A percentile compares a stretch with the other conserved stretches of the same genome.
phyloP scores from a whole-genome alignment of 2,329 filamentous ascomycete species.

The Daldinia sp. region DNA sequence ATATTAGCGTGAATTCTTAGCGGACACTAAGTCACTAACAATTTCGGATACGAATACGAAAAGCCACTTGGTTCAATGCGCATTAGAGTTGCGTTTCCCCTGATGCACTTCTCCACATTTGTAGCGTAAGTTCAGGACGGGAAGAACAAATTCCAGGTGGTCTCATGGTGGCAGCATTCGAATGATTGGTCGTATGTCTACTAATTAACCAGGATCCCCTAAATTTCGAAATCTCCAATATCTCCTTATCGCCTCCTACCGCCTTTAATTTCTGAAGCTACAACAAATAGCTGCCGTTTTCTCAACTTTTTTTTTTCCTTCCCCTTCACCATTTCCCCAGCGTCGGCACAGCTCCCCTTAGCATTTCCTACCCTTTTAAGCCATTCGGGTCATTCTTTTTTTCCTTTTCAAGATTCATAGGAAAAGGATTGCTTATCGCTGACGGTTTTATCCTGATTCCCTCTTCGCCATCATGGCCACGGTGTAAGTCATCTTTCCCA shows the following conservation, averaged over 20 bases:
- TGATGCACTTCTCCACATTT: conserved; percentile 31
- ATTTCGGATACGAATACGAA: conserved; percentile 41
- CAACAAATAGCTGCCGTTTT: conserved; percentile 35
- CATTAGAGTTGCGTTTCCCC: conserved; percentile 22
- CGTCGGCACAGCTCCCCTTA: conserved; percentile 24
- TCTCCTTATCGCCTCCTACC: conserved; percentile 46
- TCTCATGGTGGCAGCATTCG: conserved; percentile 49
- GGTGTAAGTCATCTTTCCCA: conserved; percentile 42
- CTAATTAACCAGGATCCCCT: conserved; percentile 31
- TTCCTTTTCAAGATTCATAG: background rate
- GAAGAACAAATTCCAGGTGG: conserved; percentile 49
- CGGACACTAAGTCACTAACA: conserved; percentile 12
- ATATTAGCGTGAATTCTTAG: background rate
- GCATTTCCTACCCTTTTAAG: conserved; percentile 8
- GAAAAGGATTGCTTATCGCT: conserved; percentile 17
- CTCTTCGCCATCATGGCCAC: conserved; percentile 46
- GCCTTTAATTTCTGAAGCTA: conserved; percentile 34
- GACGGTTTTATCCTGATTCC: conserved; percentile 6
- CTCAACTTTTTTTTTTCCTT: conserved; percentile 28
- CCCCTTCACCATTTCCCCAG: conserved; percentile 6
- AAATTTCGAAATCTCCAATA: conserved; percentile 32
- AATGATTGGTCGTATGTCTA: conserved; percentile 49
- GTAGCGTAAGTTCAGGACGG: conserved; percentile 28
- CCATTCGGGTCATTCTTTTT: background rate
- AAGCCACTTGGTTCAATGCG: conserved; percentile 10